Percentiles rank a stretch among this genome's conserved stretches.
Evolutionary conservation across 2,329 filamentous ascomycete species (phyloP).

Genomic region (Aspergillus persii): DNA sequence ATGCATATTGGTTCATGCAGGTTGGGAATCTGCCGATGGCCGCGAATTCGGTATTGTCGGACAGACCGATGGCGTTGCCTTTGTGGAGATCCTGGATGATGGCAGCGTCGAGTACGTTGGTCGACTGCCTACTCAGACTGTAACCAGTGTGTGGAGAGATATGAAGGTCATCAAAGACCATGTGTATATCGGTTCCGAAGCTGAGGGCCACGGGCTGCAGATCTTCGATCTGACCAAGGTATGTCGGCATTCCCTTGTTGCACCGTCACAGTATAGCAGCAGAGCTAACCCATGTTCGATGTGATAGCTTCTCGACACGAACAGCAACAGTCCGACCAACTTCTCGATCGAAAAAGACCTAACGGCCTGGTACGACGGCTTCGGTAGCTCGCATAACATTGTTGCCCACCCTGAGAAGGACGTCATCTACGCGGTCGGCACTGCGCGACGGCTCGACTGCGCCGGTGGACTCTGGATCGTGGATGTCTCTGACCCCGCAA

Average conservation of each 20-base stretch:
- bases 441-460: conserved; percentile 11
- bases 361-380: conserved; percentile 17
- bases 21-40: conserved; percentile 16
- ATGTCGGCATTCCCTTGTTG: not conserved
- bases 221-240: conserved; percentile 21
- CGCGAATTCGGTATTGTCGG: conserved; percentile 20
- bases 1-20: not conserved
- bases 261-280: not conserved
- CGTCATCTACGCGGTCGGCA: conserved; percentile 19
- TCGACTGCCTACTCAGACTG: conserved; percentile 16
- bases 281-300: not conserved
- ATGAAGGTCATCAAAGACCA: conserved; percentile 19
- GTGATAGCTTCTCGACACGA: not conserved
- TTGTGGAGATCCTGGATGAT: conserved; percentile 15
- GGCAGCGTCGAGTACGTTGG: conserved; percentile 18
- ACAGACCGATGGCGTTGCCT: conserved; percentile 18
- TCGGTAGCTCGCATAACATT: conserved; percentile 21
- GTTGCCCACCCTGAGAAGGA: conserved; percentile 18
- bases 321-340: conserved; percentile 5
- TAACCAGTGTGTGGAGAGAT: conserved; percentile 12
- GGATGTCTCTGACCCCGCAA: conserved; percentile 18
- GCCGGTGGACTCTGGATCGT: conserved; percentile 20
- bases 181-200: conserved; percentile 19
- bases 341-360: conserved; percentile 12
- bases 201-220: conserved; percentile 16